These are phyloP conservation scores for Tricholoma sp. DNA, from an alignment of 768 basidiomycete genomes.

Conservation along the genomic window DNA sequence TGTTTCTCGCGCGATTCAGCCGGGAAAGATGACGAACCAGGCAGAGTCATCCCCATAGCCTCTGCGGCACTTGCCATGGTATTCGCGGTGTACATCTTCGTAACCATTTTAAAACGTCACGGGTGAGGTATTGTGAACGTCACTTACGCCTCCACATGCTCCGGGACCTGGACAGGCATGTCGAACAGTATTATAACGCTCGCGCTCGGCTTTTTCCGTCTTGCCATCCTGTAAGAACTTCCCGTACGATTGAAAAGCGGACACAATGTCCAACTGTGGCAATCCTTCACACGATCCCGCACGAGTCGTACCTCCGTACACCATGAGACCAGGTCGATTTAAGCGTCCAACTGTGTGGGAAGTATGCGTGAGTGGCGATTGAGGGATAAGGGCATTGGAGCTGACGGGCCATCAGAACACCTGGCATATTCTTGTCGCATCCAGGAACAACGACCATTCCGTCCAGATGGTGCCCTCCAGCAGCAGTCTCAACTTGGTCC, in stretches of 20 bases:
- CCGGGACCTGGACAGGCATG: conserved; percentile 97
- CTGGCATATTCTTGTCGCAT: conserved; percentile 99
- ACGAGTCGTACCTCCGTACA: conserved; percentile 94
- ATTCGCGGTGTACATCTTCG: conserved; percentile 95
- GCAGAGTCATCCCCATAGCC: conserved; percentile 92
- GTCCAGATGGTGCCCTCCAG: conserved; percentile 96
- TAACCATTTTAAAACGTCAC: not conserved
- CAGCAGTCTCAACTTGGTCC: conserved; percentile 94
- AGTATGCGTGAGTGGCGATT: conserved; percentile 16
- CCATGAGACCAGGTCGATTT: conserved; percentile 95
- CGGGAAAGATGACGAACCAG: conserved; percentile 96
- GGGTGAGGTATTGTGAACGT: not conserved
- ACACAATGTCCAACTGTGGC: conserved; percentile 91
- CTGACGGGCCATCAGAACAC: conserved; percentile 93
- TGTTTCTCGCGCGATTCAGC: conserved; percentile 89
- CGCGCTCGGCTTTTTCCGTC: conserved; percentile 76
- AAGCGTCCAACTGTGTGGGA: conserved; percentile 72
- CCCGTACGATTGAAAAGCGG: conserved; percentile 97
- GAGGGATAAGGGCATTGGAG: conserved; percentile 8
- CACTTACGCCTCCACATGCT: conserved; percentile 90
- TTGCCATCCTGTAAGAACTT: conserved; percentile 89
- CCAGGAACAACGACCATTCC: conserved; percentile 97
- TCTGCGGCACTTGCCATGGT: conserved; percentile 98
- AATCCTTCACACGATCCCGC: conserved; percentile 87
- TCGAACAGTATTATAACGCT: conserved; percentile 82